A percentile compares a stretch with the other conserved stretches of the same genome.
phyloP scores from a whole-genome alignment of 1,284 basidiomycete genomes.

The Schizophyllum amplum region DNA sequence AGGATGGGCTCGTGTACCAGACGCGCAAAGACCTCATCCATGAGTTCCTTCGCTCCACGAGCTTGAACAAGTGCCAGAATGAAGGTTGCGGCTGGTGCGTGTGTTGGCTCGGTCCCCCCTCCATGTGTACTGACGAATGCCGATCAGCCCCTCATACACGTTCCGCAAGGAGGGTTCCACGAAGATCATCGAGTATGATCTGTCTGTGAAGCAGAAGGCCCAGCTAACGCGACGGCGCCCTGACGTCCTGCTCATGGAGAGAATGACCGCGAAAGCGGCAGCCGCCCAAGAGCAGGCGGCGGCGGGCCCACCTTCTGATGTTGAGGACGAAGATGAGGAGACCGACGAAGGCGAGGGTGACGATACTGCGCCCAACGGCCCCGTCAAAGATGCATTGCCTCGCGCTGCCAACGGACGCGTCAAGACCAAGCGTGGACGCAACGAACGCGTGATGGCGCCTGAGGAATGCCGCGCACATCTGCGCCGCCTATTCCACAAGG shows the following conservation, averaged over 20 bases:
- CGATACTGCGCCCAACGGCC: neutral
- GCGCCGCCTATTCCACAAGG: slow-evolving; percentile 82
- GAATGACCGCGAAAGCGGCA: slow-evolving; percentile 19
- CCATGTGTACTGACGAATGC: slow-evolving; percentile 6
- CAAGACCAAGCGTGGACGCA: slow-evolving; percentile 70
- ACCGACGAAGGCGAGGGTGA: slow-evolving; percentile 22
- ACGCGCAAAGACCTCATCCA: slow-evolving; percentile 77
- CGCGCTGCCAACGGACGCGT: slow-evolving; percentile 71
- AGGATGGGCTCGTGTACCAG: slow-evolving; percentile 84
- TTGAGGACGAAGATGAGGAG: slow-evolving; percentile 37
- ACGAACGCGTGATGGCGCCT: slow-evolving; percentile 85
- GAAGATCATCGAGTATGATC: slow-evolving; percentile 92
- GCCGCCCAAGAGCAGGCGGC: slow-evolving; percentile 26
- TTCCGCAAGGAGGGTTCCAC: slow-evolving; percentile 93
- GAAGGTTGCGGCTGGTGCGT: slow-evolving; percentile 77
- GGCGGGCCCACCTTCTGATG: slow-evolving; percentile 15
- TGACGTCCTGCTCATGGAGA: slow-evolving; percentile 59
- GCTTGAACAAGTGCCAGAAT: slow-evolving; percentile 69
- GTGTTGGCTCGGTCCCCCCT: slow-evolving; percentile 1
- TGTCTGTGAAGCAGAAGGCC: slow-evolving; percentile 73
- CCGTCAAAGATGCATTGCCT: slow-evolving; percentile 28
- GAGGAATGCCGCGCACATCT: slow-evolving; percentile 94
- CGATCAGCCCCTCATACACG: slow-evolving; percentile 69
- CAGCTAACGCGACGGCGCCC: slow-evolving; percentile 56
- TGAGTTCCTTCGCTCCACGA: slow-evolving; percentile 74